Evolutionary conservation across 768 basidiomycete species (phyloP).

Genomic region (Termitomyces sp.): DNA sequence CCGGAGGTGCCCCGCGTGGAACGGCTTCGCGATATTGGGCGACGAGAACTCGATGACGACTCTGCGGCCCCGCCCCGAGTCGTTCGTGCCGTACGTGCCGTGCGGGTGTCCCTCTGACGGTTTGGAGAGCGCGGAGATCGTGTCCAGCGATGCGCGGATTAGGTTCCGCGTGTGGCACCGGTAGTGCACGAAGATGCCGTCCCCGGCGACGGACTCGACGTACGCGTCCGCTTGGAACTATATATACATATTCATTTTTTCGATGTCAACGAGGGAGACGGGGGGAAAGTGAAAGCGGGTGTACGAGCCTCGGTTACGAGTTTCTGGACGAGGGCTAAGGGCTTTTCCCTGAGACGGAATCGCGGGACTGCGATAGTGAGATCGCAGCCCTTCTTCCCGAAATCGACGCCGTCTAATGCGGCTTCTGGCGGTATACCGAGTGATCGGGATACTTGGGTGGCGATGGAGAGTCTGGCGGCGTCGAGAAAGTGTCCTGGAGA

Average conservation of each 20-base stretch:
- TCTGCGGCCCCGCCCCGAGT: conserved; percentile 71
- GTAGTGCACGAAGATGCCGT: conserved; percentile 7
- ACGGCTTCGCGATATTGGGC: conserved; percentile 95
- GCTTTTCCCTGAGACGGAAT: conserved; percentile 5
- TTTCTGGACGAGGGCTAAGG: background rate
- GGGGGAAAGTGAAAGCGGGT: background rate
- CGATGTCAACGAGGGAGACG: no score
- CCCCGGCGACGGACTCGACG: conserved; percentile 3
- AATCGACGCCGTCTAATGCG: conserved; percentile 58
- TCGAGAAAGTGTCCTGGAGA: background rate
- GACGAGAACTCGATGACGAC: conserved; percentile 88
- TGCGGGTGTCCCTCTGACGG: conserved; percentile 34
- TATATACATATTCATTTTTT: no score
- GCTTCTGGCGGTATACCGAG: conserved; percentile 9
- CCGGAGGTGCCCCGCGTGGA: conserved; percentile 94
- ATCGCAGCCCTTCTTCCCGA: conserved; percentile 88
- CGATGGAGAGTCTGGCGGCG: background rate
- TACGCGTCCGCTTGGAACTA: conserved; percentile 4
- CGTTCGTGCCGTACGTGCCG: conserved; percentile 77
- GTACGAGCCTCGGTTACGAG: conserved; percentile 1
- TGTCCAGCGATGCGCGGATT: conserved; percentile 1
- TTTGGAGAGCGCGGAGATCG: conserved; percentile 43
- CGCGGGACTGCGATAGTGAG: conserved; percentile 83
- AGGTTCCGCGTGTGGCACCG: conserved; percentile 5
- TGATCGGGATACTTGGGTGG: conserved; percentile 1